A percentile compares a stretch with the other conserved stretches of the same genome.
Evolutionary conservation across 129 eudicot genomes (phyloP).

Genomic region (Rutidosis leptorrhynchoides): DNA sequence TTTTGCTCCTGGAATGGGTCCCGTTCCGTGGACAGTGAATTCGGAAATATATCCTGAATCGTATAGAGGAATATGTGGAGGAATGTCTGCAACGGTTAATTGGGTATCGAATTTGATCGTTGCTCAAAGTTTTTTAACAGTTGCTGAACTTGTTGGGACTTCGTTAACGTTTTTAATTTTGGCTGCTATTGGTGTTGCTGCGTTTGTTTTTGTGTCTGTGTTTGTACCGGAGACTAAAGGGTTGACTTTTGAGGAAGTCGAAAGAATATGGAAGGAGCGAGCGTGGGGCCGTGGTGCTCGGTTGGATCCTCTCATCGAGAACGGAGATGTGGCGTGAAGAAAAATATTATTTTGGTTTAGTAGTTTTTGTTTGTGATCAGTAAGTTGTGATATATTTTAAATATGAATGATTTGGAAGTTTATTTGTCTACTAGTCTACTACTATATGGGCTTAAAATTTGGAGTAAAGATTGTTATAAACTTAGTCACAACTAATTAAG

Average conservation of each 20-base stretch:
- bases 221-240: constrained; percentile 93
- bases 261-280: constrained; percentile 63
- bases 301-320: background rate
- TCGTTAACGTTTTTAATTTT: constrained; percentile 68
- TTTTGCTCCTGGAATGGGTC: constrained; percentile 85
- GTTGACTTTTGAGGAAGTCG: constrained; percentile 84
- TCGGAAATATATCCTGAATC: constrained; percentile 66
- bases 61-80: constrained; percentile 73
- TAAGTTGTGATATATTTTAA: no score
- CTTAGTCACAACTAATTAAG: no score
- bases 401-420: no score
- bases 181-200: constrained; percentile 56
- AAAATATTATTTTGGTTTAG: background rate
- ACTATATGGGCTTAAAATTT: no score
- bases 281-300: constrained; percentile 34
- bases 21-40: constrained; percentile 84
- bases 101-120: constrained; percentile 89
- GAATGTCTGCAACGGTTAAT: constrained; percentile 91
- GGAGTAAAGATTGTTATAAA: no score
- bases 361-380: no score
- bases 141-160: constrained; percentile 66
- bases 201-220: constrained; percentile 50
- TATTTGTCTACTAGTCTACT: no score
- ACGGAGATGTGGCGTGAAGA: background rate
- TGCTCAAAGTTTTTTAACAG: constrained; percentile 73